Conservation (phyloP, 768 basidiomycete genomes). For the Phallus indusiatus region DNA sequence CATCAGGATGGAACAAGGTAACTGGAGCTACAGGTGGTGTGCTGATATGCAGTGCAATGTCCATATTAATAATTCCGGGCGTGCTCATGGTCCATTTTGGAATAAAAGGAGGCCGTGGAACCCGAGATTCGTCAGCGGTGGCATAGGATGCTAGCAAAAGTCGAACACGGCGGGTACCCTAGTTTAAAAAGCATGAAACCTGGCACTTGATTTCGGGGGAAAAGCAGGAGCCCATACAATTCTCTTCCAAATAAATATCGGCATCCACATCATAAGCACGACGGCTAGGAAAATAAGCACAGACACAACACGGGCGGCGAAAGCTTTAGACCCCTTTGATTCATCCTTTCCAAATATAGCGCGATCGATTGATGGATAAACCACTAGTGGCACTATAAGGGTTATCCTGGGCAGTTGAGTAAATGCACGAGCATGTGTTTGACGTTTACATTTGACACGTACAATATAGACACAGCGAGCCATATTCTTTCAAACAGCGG, state of each 20-base stretch:
- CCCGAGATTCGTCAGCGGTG: slow-evolving; percentile 34
- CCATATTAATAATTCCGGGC: slow-evolving; percentile 30
- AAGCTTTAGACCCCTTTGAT: slow-evolving; percentile 16
- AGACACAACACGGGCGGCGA: slow-evolving; percentile 28
- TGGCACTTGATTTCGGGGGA: not conserved
- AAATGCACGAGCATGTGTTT: not conserved
- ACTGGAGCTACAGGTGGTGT: slow-evolving; percentile 25
- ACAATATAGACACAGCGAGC: slow-evolving; percentile 32
- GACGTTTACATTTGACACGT: slow-evolving; percentile 12
- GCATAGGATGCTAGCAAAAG: slow-evolving; percentile 20
- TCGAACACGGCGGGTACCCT: slow-evolving; percentile 35
- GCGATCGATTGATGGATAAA: slow-evolving; percentile 27
- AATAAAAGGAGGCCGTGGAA: slow-evolving; percentile 14
- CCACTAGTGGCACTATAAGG: slow-evolving; percentile 29
- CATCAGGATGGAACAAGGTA: slow-evolving; percentile 32
- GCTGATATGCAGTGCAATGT: slow-evolving; percentile 27
- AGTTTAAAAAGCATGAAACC: not conserved
- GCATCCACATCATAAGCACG: slow-evolving; percentile 29
- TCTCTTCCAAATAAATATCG: slow-evolving; percentile 39
- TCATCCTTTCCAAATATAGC: slow-evolving; percentile 17
- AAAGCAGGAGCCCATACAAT: slow-evolving; percentile 15
- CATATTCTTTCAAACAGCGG: slow-evolving; percentile 37
- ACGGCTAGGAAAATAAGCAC: slow-evolving; percentile 30
- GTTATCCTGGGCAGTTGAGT: slow-evolving; percentile 22
- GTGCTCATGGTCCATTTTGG: slow-evolving; percentile 34